Percentiles rank a stretch among this genome's conserved stretches.
Evolutionary conservation across 768 basidiomycete species (phyloP).

Genomic region (Nidularia pulvinata): DNA sequence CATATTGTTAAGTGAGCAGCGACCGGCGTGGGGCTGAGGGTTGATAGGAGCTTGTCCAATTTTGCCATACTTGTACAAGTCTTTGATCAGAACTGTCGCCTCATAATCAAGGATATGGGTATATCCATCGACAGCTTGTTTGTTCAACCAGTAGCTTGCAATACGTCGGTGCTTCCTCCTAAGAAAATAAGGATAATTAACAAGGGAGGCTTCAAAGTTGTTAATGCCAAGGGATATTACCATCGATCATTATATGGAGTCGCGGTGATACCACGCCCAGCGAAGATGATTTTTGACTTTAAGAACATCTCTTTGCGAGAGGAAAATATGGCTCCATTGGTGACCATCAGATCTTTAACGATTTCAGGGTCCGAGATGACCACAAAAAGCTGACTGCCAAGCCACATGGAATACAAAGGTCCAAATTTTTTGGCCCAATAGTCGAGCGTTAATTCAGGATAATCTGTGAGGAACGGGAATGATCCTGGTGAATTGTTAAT

Average conservation of each 20-base stretch:
- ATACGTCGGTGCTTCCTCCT: slow-evolving; percentile 43
- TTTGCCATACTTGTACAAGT: slow-evolving; percentile 28
- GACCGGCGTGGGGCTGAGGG: slow-evolving; percentile 34
- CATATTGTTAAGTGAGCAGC: slow-evolving; percentile 42
- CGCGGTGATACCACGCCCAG: slow-evolving; percentile 40
- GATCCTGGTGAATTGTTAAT: too few species aligned
- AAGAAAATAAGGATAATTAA: too few species aligned
- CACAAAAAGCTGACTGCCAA: slow-evolving; percentile 47
- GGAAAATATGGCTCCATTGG: slow-evolving; percentile 43
- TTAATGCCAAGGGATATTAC: too few species aligned
- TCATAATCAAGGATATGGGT: slow-evolving; percentile 34
- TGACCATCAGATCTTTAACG: slow-evolving; percentile 41
- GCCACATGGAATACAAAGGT: slow-evolving; percentile 40
- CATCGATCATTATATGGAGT: slow-evolving; percentile 41
- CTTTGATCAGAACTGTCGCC: slow-evolving; percentile 32
- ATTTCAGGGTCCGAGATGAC: slow-evolving; percentile 41
- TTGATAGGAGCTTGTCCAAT: slow-evolving; percentile 30
- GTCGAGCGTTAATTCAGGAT: slow-evolving; percentile 40
- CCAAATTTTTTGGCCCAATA: slow-evolving; percentile 42
- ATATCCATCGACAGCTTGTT: slow-evolving; percentile 31
- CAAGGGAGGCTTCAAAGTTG: too few species aligned
- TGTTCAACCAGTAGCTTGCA: slow-evolving; percentile 26
- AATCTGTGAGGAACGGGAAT: slow-evolving; percentile 35
- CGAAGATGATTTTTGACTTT: slow-evolving; percentile 42
- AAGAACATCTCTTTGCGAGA: slow-evolving; percentile 44